These are phyloP conservation scores for Grosmannia serpens DNA, from an alignment of 2,329 filamentous ascomycete species.

Conservation along the genomic window DNA sequence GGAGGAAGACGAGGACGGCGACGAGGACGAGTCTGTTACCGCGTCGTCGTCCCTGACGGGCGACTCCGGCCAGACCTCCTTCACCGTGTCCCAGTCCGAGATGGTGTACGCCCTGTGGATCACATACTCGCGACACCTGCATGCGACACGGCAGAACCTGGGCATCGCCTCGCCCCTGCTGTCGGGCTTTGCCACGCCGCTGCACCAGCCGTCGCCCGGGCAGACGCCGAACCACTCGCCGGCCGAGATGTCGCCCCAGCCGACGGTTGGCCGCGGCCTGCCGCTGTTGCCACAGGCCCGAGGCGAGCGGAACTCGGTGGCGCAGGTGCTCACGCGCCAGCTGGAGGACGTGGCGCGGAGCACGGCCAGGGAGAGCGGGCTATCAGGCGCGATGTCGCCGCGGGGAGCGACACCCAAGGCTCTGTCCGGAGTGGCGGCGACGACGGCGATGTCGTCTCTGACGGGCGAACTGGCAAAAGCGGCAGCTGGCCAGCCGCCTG, in stretches of 20 bases:
- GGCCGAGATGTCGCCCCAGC: slow-evolving; percentile 41
- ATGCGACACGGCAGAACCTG: slow-evolving; percentile 53
- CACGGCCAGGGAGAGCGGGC: slow-evolving; percentile 35
- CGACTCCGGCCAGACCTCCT: slow-evolving; percentile 24
- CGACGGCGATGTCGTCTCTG: background rate
- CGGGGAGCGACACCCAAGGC: background rate
- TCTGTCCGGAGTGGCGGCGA: background rate
- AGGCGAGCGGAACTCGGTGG: slow-evolving; percentile 22
- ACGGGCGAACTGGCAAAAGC: background rate
- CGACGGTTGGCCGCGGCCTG: slow-evolving; percentile 21
- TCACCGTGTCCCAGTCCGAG: slow-evolving; percentile 50
- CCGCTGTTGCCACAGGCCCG: slow-evolving; percentile 33
- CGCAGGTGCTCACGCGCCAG: slow-evolving; percentile 41
- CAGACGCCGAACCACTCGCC: slow-evolving; percentile 52
- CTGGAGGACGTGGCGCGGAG: slow-evolving; percentile 44
- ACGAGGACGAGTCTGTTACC: slow-evolving; percentile 29
- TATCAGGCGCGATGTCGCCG: background rate
- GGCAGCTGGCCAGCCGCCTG: background rate
- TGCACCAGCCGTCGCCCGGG: slow-evolving; percentile 68
- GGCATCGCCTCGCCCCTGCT: slow-evolving; percentile 52
- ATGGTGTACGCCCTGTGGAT: slow-evolving; percentile 94
- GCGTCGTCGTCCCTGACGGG: background rate
- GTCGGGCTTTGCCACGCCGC: slow-evolving; percentile 57
- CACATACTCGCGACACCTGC: slow-evolving; percentile 87
- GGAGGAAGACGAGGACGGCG: slow-evolving; percentile 41